These are phyloP conservation scores for Glebionis coronaria DNA, from an alignment of 129 eudicot genomes.

Conservation along the genomic window DNA sequence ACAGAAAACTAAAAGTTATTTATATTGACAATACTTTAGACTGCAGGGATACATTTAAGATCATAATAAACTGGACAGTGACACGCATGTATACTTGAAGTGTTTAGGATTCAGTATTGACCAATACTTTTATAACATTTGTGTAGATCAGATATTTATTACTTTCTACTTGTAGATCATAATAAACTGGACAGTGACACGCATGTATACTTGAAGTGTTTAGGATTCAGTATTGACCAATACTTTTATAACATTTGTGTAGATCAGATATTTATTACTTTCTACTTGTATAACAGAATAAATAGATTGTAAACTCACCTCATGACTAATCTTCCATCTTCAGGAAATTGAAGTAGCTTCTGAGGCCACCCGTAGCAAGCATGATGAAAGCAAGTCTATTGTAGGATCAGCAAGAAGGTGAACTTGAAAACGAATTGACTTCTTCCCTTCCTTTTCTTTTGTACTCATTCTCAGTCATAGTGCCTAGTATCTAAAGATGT, in stretches of 20 bases:
- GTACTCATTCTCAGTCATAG: background rate
- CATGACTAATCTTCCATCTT: slow-evolving; percentile 15
- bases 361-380: slow-evolving; percentile 20
- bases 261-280: no score
- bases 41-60: slow-evolving; percentile 1
- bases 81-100: no score
- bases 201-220: no score
- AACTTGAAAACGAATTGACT: background rate
- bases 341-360: slow-evolving; percentile 37
- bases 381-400: slow-evolving; percentile 28
- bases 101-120: no score
- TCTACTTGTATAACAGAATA: slow-evolving; percentile 6
- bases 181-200: no score
- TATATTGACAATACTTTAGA: slow-evolving; percentile 3
- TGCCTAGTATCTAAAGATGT: background rate
- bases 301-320: slow-evolving; percentile 9
- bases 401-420: slow-evolving; percentile 41
- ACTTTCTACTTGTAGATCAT: background rate
- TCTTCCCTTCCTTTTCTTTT: background rate
- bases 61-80: no score
- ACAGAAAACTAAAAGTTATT: background rate
- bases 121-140: no score
- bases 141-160: background rate
- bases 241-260: no score
- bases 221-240: no score